These are phyloP conservation scores for Metschnikowia cubensis DNA, from an alignment of 805 yeast genomes.

Conservation along the genomic window DNA sequence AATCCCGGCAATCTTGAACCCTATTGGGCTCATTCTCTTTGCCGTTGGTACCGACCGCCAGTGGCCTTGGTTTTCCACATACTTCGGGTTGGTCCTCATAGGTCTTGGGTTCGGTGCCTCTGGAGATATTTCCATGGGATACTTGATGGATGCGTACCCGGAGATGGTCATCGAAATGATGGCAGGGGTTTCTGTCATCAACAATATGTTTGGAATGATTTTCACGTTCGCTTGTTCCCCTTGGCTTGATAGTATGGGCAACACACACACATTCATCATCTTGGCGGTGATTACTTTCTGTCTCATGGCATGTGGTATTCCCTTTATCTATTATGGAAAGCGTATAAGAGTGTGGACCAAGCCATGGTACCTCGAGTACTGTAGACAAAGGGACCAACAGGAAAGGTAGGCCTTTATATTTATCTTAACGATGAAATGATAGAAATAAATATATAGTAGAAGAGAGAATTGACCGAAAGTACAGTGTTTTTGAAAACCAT, in stretches of 20 bases:
- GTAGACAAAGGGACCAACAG: constrained; percentile 13
- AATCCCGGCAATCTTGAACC: constrained; percentile 54
- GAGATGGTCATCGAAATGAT: constrained; percentile 67
- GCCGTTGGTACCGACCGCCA: constrained; percentile 59
- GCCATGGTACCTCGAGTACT: constrained; percentile 39
- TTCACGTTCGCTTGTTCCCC: constrained; percentile 63
- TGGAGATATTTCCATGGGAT: constrained; percentile 67
- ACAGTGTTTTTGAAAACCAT: too few relatives aligned
- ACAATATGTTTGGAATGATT: constrained; percentile 60
- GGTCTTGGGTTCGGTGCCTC: constrained; percentile 70
- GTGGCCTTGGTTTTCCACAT: constrained; percentile 53
- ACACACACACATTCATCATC: constrained; percentile 55
- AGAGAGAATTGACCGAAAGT: too few relatives aligned
- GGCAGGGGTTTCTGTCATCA: constrained; percentile 65
- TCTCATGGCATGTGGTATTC: constrained; percentile 54
- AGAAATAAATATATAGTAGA: too few relatives aligned
- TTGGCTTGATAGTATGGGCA: constrained; percentile 56
- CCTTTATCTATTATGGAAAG: constrained; percentile 60
- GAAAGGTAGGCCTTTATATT: constrained; percentile 1
- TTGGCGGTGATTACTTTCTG: constrained; percentile 57
- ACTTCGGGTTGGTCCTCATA: constrained; percentile 59
- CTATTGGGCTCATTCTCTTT: constrained; percentile 59
- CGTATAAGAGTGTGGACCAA: constrained; percentile 55
- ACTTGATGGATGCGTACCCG: constrained; percentile 65
- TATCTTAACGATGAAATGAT: too few relatives aligned